Percentiles rank a stretch among this genome's conserved stretches.
Conservation (phyloP, 2,329 filamentous ascomycete species). For the Fusarium sp. region DNA sequence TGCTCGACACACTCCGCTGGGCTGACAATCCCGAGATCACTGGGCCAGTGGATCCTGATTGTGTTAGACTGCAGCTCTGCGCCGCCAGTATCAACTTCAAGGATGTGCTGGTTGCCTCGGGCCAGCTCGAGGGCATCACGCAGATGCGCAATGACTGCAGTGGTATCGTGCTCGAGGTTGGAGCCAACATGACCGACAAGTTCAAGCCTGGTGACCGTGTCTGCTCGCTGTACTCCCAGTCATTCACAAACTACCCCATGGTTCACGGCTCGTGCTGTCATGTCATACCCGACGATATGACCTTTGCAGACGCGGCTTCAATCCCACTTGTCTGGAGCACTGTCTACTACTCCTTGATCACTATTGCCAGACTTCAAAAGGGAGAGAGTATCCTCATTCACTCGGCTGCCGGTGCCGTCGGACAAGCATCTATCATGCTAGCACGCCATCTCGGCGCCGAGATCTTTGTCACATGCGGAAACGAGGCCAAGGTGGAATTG, state of each 20-base stretch:
- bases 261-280: constrained; percentile 26
- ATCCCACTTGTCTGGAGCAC: constrained; percentile 42
- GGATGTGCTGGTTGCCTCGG: constrained; percentile 54
- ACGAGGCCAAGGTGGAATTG: constrained; percentile 51
- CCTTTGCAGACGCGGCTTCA: constrained; percentile 50
- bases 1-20: constrained; percentile 16
- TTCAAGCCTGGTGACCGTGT: constrained; percentile 47
- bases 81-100: constrained; percentile 53
- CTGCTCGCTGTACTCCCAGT: constrained; percentile 33
- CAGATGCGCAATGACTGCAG: constrained; percentile 53
- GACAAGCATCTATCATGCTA: constrained; percentile 51
- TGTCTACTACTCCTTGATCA: constrained; percentile 36
- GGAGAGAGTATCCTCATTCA: constrained; percentile 55
- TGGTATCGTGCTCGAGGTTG: constrained; percentile 52
- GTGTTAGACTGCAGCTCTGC: not conserved
- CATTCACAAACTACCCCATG: constrained; percentile 30
- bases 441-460: constrained; percentile 44
- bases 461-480: constrained; percentile 54
- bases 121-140: constrained; percentile 48
- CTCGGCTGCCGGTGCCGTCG: constrained; percentile 51
- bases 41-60: constrained; percentile 3
- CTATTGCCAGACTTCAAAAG: constrained; percentile 49
- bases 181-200: constrained; percentile 37
- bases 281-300: constrained; percentile 32
- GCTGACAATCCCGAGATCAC: constrained; percentile 1